Conservation (phyloP, 2,329 filamentous ascomycete genomes). For the Fonsecaea pedrosoi region DNA sequence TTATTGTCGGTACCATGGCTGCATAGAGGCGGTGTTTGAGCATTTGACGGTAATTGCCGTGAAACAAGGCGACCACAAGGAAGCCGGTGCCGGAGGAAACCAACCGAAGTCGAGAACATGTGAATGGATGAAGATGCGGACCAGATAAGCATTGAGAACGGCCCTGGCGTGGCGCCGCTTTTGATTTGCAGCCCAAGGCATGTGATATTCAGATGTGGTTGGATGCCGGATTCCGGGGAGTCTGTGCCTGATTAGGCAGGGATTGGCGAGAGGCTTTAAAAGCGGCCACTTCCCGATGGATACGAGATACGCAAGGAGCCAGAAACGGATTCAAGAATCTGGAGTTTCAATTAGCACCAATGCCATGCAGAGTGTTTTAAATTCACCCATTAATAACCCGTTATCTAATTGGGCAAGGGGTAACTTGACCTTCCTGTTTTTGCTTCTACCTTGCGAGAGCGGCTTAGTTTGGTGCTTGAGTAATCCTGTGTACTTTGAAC, state of each 20-base stretch:
- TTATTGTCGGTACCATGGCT: background rate
- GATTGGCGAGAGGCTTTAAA: background rate
- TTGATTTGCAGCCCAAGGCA: background rate
- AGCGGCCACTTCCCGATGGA: background rate
- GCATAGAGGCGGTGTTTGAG: background rate
- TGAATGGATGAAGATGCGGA: background rate
- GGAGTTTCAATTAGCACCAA: background rate
- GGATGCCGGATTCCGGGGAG: no score
- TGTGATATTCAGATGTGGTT: background rate
- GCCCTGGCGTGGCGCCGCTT: background rate
- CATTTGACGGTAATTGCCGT: background rate
- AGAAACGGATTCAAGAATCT: background rate
- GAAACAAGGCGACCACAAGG: background rate
- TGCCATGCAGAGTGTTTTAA: no score
- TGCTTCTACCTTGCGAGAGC: no score
- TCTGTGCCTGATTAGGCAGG: background rate
- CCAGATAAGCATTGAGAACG: background rate
- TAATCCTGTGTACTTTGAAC: no score
- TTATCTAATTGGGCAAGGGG: no score
- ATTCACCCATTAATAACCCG: no score
- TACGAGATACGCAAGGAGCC: background rate
- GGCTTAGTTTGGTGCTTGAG: no score
- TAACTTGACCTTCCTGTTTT: no score
- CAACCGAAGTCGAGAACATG: background rate
- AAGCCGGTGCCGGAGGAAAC: background rate